phyloP scores from a whole-genome alignment of 192 early-diverging fungal genomes.

The Coemansia sp. region DNA sequence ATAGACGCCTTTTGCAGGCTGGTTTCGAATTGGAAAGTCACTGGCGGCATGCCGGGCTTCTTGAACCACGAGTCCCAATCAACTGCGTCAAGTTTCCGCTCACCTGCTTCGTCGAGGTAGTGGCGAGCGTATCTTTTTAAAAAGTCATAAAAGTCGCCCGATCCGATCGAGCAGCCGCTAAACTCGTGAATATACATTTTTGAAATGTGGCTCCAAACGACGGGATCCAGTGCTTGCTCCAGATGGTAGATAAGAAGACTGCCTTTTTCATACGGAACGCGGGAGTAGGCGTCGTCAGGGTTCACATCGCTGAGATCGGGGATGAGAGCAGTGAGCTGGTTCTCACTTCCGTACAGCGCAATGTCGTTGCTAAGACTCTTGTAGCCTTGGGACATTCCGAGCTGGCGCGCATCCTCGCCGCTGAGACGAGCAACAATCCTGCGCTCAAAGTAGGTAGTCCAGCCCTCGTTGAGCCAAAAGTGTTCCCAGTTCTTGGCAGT shows the following conservation, averaged over 20 bases:
- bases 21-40: slow-evolving; percentile 71
- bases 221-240: slow-evolving; percentile 88
- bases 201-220: slow-evolving; percentile 67
- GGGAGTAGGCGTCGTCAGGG: slow-evolving; percentile 78
- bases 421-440: slow-evolving; percentile 80
- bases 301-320: slow-evolving; percentile 74
- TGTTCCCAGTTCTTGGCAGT: slow-evolving; percentile 78
- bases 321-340: slow-evolving; percentile 66
- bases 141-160: slow-evolving; percentile 74
- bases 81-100: slow-evolving; percentile 60
- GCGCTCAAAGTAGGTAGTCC: slow-evolving; percentile 90
- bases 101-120: slow-evolving; percentile 57
- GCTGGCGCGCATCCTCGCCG: slow-evolving; percentile 75
- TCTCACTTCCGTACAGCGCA: slow-evolving; percentile 61
- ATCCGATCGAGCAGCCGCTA: slow-evolving; percentile 82
- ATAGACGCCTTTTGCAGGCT: slow-evolving; percentile 60
- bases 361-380: slow-evolving; percentile 69
- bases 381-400: no score
- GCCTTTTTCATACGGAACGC: slow-evolving; percentile 94
- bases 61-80: slow-evolving; percentile 85
- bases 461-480: slow-evolving; percentile 96
- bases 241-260: slow-evolving; percentile 92
- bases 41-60: slow-evolving; percentile 79
- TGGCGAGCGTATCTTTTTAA: slow-evolving; percentile 70
- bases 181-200: slow-evolving; percentile 76